Percentiles rank a stretch among this genome's conserved stretches.
These are phyloP conservation scores for Colletotrichum acutatum DNA, from an alignment of 2,329 filamentous ascomycete species.

Conservation along the genomic window DNA sequence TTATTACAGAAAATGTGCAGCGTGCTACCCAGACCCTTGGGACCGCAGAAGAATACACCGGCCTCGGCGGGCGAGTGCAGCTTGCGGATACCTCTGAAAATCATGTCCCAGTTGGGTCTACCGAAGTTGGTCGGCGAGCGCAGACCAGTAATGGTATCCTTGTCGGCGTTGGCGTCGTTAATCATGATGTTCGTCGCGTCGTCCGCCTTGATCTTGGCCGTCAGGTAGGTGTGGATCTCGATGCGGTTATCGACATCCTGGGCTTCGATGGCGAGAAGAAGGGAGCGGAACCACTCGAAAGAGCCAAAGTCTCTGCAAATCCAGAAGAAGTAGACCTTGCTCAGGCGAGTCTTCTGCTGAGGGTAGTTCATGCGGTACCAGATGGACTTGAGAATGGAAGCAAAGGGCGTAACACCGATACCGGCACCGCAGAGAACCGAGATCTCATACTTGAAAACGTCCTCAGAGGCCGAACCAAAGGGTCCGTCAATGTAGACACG, in stretches of 20 bases:
- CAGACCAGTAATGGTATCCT: slow-evolving; percentile 85
- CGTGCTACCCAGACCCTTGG: slow-evolving; percentile 80
- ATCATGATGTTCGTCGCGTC: slow-evolving; percentile 94
- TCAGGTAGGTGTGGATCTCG: slow-evolving; percentile 90
- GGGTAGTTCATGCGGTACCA: slow-evolving; percentile 95
- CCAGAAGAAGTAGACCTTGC: slow-evolving; percentile 95
- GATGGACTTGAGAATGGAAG: slow-evolving; percentile 88
- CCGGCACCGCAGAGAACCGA: slow-evolving; percentile 83
- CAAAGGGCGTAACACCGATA: slow-evolving; percentile 88
- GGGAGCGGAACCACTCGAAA: slow-evolving; percentile 89
- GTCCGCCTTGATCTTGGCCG: slow-evolving; percentile 86
- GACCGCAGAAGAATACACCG: slow-evolving; percentile 87
- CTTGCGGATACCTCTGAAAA: slow-evolving; percentile 85
- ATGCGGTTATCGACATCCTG: slow-evolving; percentile 87
- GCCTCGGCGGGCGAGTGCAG: slow-evolving; percentile 79
- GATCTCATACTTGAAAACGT: slow-evolving; percentile 90
- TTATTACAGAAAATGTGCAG: slow-evolving; percentile 89
- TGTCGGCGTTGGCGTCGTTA: slow-evolving; percentile 86
- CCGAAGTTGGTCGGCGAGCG: slow-evolving; percentile 87
- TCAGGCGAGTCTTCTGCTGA: slow-evolving; percentile 79
- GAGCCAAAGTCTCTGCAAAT: slow-evolving; percentile 88
- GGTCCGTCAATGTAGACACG: slow-evolving; percentile 86
- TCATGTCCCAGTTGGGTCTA: slow-evolving; percentile 89
- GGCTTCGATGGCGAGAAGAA: slow-evolving; percentile 85
- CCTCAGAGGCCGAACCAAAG: slow-evolving; percentile 87